Conservation (phyloP, 371 early-diverging fungal species). For the Mortierella polycephala region DNA sequence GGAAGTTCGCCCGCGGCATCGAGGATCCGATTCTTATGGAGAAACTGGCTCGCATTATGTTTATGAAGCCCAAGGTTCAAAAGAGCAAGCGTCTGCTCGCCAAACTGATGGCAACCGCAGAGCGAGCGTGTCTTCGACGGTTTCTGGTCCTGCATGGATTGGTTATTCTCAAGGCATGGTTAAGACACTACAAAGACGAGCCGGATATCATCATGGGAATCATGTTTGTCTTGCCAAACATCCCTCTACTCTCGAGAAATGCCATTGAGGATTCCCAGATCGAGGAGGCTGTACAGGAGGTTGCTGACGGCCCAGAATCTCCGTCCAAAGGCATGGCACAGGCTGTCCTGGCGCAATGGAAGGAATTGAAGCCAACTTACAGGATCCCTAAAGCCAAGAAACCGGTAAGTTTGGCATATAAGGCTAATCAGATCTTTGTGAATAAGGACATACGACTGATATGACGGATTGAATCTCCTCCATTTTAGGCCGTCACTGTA, state of each 20-base stretch:
- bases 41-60: constrained; percentile 65
- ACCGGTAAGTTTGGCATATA: constrained; percentile 5
- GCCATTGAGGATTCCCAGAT: constrained; percentile 75
- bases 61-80: constrained; percentile 53
- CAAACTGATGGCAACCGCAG: constrained; percentile 58
- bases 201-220: constrained; percentile 58
- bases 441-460: no score
- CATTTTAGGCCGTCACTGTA: constrained; percentile 9
- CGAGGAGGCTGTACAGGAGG: constrained; percentile 60
- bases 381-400: constrained; percentile 68
- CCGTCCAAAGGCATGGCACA: constrained; percentile 55
- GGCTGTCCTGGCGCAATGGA: constrained; percentile 60
- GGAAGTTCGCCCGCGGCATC: constrained; percentile 39
- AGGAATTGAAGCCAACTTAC: constrained; percentile 64
- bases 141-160: constrained; percentile 68
- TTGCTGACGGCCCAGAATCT: constrained; percentile 56
- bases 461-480: background rate
- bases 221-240: constrained; percentile 64
- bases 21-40: constrained; percentile 63
- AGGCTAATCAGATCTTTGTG: background rate
- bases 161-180: constrained; percentile 62
- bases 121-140: constrained; percentile 58
- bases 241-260: constrained; percentile 75
- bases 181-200: constrained; percentile 62
- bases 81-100: constrained; percentile 53